Percentiles rank a stretch among this genome's conserved stretches.
Evolutionary conservation across 139 green algal genomes (phyloP).

Genomic region (Nannochloris sp.): DNA sequence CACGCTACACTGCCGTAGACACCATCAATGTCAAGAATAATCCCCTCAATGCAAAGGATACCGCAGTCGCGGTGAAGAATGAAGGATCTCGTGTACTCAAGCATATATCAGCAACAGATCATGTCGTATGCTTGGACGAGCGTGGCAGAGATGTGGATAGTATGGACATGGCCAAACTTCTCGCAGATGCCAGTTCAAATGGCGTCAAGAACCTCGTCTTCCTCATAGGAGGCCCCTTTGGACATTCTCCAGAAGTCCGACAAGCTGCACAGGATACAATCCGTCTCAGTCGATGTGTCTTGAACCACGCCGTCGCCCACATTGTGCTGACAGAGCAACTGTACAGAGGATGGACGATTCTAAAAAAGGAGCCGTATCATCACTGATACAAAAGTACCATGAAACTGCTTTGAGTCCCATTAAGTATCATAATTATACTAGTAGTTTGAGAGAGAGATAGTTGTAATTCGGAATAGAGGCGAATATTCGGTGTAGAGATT

Average conservation of each 20-base stretch:
- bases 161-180: constrained; percentile 48
- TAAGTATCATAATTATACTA: too few relatives aligned
- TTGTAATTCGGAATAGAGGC: too few relatives aligned
- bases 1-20: constrained; percentile 10
- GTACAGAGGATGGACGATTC: constrained; percentile 72
- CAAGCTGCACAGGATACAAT: constrained; percentile 40
- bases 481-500: too few relatives aligned
- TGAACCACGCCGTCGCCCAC: constrained; percentile 82
- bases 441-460: too few relatives aligned
- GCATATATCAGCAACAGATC: constrained; percentile 25
- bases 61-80: constrained; percentile 21
- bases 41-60: constrained; percentile 37
- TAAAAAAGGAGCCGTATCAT: constrained; percentile 71
- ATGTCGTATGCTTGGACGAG: constrained; percentile 61
- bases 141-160: constrained; percentile 38
- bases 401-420: too few relatives aligned
- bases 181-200: constrained; percentile 32
- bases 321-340: constrained; percentile 80
- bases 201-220: constrained; percentile 39
- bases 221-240: constrained; percentile 70
- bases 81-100: constrained; percentile 42
- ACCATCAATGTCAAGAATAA: constrained; percentile 44
- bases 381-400: constrained; percentile 41
- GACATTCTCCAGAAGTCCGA: constrained; percentile 45
- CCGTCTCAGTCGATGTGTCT: constrained; percentile 54